phyloP scores from a whole-genome alignment of 2,329 filamentous ascomycete species.

The Alternaria sp. region DNA sequence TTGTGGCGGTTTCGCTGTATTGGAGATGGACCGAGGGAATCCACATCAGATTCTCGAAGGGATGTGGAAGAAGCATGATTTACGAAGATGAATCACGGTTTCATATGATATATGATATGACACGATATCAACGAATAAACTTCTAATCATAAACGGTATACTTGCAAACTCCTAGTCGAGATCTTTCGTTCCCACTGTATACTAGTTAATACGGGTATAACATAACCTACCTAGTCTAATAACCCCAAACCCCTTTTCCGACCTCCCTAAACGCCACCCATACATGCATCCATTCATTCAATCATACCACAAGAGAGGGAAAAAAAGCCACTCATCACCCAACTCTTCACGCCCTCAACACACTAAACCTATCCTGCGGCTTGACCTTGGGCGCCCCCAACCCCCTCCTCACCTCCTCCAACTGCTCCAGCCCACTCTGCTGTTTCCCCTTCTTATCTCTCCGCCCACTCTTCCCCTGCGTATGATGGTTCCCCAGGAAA shows the following conservation, averaged over 20 bases:
- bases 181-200: neutral
- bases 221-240: neutral
- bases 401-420: slow-evolving; percentile 86
- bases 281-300: slow-evolving; percentile 4
- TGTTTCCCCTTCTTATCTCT: slow-evolving; percentile 80
- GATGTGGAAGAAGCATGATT: neutral
- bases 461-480: slow-evolving; percentile 66
- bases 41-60: neutral
- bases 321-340: neutral
- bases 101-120: neutral
- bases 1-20: too few species aligned
- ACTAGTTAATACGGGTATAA: neutral
- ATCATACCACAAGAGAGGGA: neutral
- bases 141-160: neutral
- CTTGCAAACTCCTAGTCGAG: neutral
- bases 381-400: slow-evolving; percentile 74
- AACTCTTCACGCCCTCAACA: slow-evolving; percentile 8
- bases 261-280: slow-evolving; percentile 6
- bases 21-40: neutral
- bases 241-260: neutral
- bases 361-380: slow-evolving; percentile 20
- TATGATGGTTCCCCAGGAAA: slow-evolving; percentile 79
- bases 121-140: neutral
- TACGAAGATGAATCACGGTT: neutral
- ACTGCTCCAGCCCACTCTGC: slow-evolving; percentile 82